A percentile compares a stretch with the other conserved stretches of the same genome.
Conservation (phyloP, 306 rosid genomes). For the Pterocarpus macrocarpus region DNA sequence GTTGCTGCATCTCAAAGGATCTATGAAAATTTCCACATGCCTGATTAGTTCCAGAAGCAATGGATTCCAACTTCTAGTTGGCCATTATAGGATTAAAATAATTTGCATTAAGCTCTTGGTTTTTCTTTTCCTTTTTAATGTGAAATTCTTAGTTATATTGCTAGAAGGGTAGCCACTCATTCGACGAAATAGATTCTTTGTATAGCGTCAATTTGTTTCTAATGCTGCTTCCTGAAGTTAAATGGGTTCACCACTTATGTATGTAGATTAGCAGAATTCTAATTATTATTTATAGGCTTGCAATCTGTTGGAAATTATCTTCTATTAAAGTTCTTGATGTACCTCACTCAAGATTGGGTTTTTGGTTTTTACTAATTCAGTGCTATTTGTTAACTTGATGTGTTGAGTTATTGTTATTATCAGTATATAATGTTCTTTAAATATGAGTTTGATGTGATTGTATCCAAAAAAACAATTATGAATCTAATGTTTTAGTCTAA, state of each 20-base stretch:
- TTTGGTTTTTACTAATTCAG: too few species aligned
- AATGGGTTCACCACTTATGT: constrained; percentile 34
- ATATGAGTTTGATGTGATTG: too few species aligned
- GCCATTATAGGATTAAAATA: constrained; percentile 49
- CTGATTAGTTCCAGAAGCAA: constrained; percentile 94
- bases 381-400: too few species aligned
- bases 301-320: constrained; percentile 47
- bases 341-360: too few species aligned
- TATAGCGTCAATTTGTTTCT: constrained; percentile 56
- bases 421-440: too few species aligned
- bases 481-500: too few species aligned
- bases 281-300: constrained; percentile 60
- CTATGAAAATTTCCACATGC: constrained; percentile 79
- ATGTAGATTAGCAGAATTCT: constrained; percentile 49
- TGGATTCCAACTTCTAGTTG: constrained; percentile 75
- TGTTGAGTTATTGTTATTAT: too few species aligned
- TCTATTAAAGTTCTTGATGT: too few species aligned
- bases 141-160: constrained; percentile 49
- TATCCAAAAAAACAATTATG: too few species aligned
- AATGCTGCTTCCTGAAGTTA: constrained; percentile 52
- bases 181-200: constrained; percentile 46
- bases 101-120: constrained; percentile 18
- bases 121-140: constrained; percentile 18
- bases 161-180: constrained; percentile 46
- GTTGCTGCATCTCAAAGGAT: neutral